Percentiles rank a stretch among this genome's conserved stretches.
Conservation (phyloP, 2,329 filamentous ascomycete species). For the Hymenoscyphus linearis region DNA sequence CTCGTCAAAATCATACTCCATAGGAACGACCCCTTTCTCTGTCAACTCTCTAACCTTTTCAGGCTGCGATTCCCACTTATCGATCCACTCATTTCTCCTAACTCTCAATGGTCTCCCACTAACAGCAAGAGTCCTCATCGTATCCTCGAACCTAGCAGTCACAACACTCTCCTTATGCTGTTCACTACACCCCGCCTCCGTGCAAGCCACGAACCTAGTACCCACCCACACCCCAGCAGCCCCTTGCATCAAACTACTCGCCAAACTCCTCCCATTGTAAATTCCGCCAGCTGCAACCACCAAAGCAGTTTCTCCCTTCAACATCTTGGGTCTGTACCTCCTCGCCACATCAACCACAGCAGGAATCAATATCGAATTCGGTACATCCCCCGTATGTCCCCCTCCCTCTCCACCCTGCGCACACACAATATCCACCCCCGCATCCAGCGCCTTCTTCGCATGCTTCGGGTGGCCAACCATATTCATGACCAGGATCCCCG, state of each 20-base stretch:
- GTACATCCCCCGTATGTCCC: constrained; percentile 85
- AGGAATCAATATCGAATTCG: constrained; percentile 81
- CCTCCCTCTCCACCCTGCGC: constrained; percentile 91
- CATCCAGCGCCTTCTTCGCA: constrained; percentile 78
- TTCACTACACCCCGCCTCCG: constrained; percentile 74
- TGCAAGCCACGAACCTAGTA: constrained; percentile 80
- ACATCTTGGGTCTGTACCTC: constrained; percentile 49
- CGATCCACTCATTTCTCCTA: constrained; percentile 77
- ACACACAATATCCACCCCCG: constrained; percentile 86
- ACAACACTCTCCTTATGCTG: constrained; percentile 84
- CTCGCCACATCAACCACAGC: constrained; percentile 79
- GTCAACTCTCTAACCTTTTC: constrained; percentile 71
- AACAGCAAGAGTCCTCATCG: constrained; percentile 75
- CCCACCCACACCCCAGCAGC: constrained; percentile 91
- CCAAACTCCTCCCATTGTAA: constrained; percentile 73
- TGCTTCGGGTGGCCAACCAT: constrained; percentile 95
- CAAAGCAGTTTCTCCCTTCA: constrained; percentile 66
- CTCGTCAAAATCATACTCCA: constrained; percentile 77
- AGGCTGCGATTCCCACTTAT: constrained; percentile 72
- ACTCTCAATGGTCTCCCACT: constrained; percentile 77
- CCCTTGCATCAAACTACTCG: constrained; percentile 79
- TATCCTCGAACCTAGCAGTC: constrained; percentile 71
- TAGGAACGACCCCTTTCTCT: constrained; percentile 69
- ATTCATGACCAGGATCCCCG: constrained; percentile 86
- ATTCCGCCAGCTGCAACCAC: constrained; percentile 90